phyloP scores from a whole-genome alignment of 2,329 filamentous ascomycete genomes.

The Cadophora luteo-olivacea region DNA sequence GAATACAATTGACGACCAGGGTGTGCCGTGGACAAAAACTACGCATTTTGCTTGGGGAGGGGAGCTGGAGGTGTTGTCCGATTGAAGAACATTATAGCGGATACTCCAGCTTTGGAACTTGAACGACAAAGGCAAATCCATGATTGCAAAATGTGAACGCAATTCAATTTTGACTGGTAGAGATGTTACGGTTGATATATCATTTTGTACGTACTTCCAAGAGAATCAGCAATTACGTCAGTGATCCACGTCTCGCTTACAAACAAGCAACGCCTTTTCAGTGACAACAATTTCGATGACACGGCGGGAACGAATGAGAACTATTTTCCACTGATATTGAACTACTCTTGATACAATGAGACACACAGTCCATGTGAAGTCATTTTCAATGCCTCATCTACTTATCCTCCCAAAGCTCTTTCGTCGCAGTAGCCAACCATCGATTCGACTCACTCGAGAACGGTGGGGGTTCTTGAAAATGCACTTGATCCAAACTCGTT shows the following conservation, averaged over 20 bases:
- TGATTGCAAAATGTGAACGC: background rate
- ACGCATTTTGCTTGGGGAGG: background rate
- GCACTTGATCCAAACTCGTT: slow-evolving; percentile 10
- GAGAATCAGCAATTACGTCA: slow-evolving; percentile 9
- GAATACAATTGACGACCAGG: slow-evolving; percentile 10
- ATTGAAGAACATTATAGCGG: background rate
- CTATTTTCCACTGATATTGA: too few species aligned
- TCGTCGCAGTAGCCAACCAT: slow-evolving; percentile 10
- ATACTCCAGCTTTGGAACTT: background rate
- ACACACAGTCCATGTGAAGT: too few species aligned
- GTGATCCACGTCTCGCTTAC: slow-evolving; percentile 4
- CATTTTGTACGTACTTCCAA: background rate
- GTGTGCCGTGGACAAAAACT: slow-evolving; percentile 7
- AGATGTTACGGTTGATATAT: background rate
- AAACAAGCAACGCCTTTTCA: background rate
- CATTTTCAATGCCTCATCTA: too few species aligned
- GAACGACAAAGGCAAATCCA: slow-evolving; percentile 8
- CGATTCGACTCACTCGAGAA: slow-evolving; percentile 8
- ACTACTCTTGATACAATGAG: too few species aligned
- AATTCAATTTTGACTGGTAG: background rate
- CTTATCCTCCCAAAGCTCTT: slow-evolving; percentile 8
- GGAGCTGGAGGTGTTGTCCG: background rate
- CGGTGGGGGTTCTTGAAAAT: slow-evolving; percentile 3
- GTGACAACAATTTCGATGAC: slow-evolving; percentile 6
- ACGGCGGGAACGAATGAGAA: background rate